Base-by-base conservation (phyloP, 345 rosid species). In the Moricandia moricandioides region DNA sequence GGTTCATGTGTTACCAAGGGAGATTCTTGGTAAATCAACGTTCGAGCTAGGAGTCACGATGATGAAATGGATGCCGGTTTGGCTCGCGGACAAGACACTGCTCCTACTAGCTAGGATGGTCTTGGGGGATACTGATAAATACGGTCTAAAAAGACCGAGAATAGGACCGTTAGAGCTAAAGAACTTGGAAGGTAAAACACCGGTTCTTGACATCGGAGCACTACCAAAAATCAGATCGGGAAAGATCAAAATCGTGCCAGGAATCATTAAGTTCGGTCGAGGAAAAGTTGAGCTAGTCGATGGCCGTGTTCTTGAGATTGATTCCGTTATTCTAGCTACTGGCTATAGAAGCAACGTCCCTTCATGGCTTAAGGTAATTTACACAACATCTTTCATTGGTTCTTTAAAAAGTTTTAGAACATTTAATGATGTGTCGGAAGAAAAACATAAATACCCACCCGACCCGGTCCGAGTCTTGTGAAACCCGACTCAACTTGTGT, bases 301-400 rank as follows among this genome's bases (percentile, higher is more conserved):
- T 79, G 88, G 97, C 0, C 45, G 86, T 77, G 80, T 34, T 21
- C 86, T 85, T 8, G 84, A 85, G 59, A 74, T 93, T 56, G 98
- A 91, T 67, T 84, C 95, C 13, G 87, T 90, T 6, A 47, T 93
- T 83, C 83, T 93, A 37, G 98, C 98, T 52, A 93, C 98, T 9
- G 98, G 98, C 3, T 93, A 93, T 49, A 78, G 97, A 56, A 93
- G 98, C 91, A 93, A 91, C 61, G 98, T 93, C 34, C 97, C 95
- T 76, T 90, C 87, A 54, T 93, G 98, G 98, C 88, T 93, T 4
- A 84, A 85, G 96, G 97, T 89, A 70, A 81, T 76, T 31, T 1
- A 27, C 4, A 52, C 54, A 33, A 33, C 59, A 70, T 16, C 6
- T 45, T 72, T 75, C 26, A 8, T 64, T 30, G 33, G 62, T 62